These are phyloP conservation scores for Penicillium mononematosum DNA, from an alignment of 495 filamentous ascomycete species.

Conservation along the genomic window DNA sequence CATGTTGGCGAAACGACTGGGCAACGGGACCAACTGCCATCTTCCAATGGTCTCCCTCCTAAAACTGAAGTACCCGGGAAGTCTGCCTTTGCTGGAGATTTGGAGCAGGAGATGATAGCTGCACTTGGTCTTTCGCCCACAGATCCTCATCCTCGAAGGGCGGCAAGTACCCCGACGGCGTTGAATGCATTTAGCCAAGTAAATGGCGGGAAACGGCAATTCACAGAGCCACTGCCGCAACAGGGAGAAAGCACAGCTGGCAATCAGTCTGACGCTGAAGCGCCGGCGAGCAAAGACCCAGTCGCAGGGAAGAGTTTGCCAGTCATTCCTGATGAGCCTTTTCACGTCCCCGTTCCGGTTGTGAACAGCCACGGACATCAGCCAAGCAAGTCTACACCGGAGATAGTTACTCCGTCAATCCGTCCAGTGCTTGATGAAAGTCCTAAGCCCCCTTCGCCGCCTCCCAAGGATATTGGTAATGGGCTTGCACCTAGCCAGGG, in stretches of 20 bases:
- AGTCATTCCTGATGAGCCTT: slow-evolving; percentile 6
- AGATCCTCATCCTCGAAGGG: slow-evolving; percentile 10
- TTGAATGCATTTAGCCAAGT: not conserved
- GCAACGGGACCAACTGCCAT: not conserved
- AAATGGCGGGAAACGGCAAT: not conserved
- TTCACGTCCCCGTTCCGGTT: not conserved
- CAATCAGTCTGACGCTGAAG: not conserved
- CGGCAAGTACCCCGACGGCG: slow-evolving; percentile 4
- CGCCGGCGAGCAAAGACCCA: not conserved
- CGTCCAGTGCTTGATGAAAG: slow-evolving; percentile 20
- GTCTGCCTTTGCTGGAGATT: slow-evolving; percentile 13
- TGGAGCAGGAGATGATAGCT: slow-evolving; percentile 30
- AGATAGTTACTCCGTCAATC: slow-evolving; percentile 15
- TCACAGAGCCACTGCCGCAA: not conserved
- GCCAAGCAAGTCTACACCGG: slow-evolving; percentile 1
- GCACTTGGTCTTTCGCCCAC: slow-evolving; percentile 29
- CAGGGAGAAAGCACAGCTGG: not conserved
- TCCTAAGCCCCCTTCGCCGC: slow-evolving; percentile 9
- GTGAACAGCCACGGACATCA: not conserved
- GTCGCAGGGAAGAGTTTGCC: slow-evolving; percentile 9
- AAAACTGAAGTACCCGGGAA: not conserved
- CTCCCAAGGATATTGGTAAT: not conserved
- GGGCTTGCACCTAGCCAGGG: not conserved
- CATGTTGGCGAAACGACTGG: not conserved
- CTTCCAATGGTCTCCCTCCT: slow-evolving; percentile 3